phyloP scores from a whole-genome alignment of 148 eudicot genomes.

The Spergularia marina region DNA sequence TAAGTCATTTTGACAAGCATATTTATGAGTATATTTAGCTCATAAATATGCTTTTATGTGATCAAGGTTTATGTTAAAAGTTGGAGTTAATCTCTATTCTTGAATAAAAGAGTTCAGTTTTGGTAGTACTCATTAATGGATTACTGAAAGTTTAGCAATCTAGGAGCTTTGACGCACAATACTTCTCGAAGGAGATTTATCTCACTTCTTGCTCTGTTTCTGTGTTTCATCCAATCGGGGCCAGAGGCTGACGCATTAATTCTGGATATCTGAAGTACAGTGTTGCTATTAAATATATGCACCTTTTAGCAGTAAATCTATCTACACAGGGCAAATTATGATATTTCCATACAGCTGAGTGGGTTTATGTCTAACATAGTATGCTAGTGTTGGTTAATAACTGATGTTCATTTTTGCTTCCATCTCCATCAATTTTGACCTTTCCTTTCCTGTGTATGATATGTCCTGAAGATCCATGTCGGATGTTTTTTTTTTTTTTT shows the following conservation, averaged over 20 bases:
- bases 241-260: neutral
- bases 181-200: neutral
- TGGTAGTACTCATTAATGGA: neutral
- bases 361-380: neutral
- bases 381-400: neutral
- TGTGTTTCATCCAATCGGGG: neutral
- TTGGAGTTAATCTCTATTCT: too few species aligned
- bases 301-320: neutral
- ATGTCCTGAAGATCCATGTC: too few species aligned
- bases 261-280: neutral
- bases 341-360: neutral
- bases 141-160: neutral
- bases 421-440: neutral
- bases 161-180: neutral
- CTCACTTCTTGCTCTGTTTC: neutral
- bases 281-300: neutral
- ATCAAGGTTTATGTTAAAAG: too few species aligned
- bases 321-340: neutral
- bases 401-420: neutral
- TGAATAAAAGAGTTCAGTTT: too few species aligned
- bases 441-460: too few species aligned
- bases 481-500: too few species aligned
- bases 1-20: too few species aligned
- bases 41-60: too few species aligned
- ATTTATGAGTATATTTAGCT: too few species aligned